Evolutionary conservation across 2,329 filamentous ascomycete genomes (phyloP), one percentile per base, ranked within the genome.

Genomic region (Pseudocercospora fuligena): DNA sequence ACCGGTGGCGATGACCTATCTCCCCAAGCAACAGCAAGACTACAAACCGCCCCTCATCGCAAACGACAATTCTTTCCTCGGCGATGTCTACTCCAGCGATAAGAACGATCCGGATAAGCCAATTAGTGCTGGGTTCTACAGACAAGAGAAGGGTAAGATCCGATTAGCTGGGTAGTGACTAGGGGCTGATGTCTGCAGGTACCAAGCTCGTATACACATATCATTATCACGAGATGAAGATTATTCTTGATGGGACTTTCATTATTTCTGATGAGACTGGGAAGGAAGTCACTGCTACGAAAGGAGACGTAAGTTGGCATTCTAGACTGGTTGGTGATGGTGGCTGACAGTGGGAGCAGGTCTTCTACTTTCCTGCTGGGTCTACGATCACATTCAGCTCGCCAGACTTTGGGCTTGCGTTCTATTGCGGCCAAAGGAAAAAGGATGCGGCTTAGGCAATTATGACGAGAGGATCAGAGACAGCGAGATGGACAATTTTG

Each of bases 171-270:
- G 25, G 12, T 7, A 33, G 33, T 40, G 31, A 31, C 4, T 27
- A 14, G 8, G 40, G 12, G 36, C 36, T 61, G 19, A 46, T 33
- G 21, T 33, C 9, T 33, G 43, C 56, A 73, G 73, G 89, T 72
- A 87, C 87, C 3, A 87, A 88, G 1, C 83, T 92, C 19, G 87
- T 88, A 8, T 91, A 91, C 80, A 87, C 84, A 33, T 91, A 91
- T 79, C 87, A 83, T 47, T 91, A 91, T 78, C 86, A 91, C 74
- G 89, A 91, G 81, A 90, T 90, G 86, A 91, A 91, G 82, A 89
- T 91, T 75, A 89, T 92, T 69, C 79, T 91, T 9, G 89, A 91
- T 72, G 89, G 89, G 14, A 83, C 86, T 70, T 90, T 88, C 74
- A 85, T 87, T 68, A 90, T 91, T 73, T 82, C 81, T 31, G 89